Percentiles rank a stretch among this genome's conserved stretches.
phyloP scores from a whole-genome alignment of 2,329 filamentous ascomycete genomes.

The Hymenotorrendiella dingleyae region DNA sequence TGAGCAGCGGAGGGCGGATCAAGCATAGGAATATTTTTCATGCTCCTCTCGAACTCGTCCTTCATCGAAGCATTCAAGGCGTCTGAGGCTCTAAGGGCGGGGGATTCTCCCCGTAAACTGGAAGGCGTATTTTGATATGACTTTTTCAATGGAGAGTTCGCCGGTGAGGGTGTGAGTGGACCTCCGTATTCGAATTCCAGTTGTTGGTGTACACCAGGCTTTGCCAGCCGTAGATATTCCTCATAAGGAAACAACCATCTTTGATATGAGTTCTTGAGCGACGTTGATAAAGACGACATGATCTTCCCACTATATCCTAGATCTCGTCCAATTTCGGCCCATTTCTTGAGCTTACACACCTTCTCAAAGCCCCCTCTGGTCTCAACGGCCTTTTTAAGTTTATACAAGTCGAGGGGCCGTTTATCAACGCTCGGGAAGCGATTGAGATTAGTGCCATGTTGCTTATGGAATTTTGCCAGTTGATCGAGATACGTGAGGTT shows the following conservation, averaged over 20 bases:
- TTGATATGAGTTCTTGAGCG: slow-evolving; percentile 95
- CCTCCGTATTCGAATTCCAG: slow-evolving; percentile 90
- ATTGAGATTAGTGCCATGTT: slow-evolving; percentile 89
- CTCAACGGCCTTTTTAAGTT: slow-evolving; percentile 94
- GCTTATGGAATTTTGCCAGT: slow-evolving; percentile 92
- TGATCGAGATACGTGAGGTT: slow-evolving; percentile 96
- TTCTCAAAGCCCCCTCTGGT: slow-evolving; percentile 90
- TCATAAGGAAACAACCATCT: slow-evolving; percentile 97
- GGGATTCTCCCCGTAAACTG: slow-evolving; percentile 58
- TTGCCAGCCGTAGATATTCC: slow-evolving; percentile 83
- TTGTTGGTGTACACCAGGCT: slow-evolving; percentile 94
- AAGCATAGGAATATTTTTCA: slow-evolving; percentile 31
- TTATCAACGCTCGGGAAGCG: slow-evolving; percentile 96
- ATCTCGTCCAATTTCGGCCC: slow-evolving; percentile 96
- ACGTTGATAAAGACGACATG: slow-evolving; percentile 97
- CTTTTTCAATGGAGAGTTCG: slow-evolving; percentile 67
- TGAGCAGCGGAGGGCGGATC: slow-evolving; percentile 25
- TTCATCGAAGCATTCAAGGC: slow-evolving; percentile 51
- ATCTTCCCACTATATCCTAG: slow-evolving; percentile 98
- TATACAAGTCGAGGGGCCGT: slow-evolving; percentile 90
- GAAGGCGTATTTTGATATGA: slow-evolving; percentile 54
- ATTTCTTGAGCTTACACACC: slow-evolving; percentile 97
- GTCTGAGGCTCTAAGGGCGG: slow-evolving; percentile 53
- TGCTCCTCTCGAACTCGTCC: slow-evolving; percentile 29
- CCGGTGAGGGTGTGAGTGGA: slow-evolving; percentile 73